Evolutionary conservation across 1,284 basidiomycete species (phyloP).

Genomic region (Agaricales sp.): DNA sequence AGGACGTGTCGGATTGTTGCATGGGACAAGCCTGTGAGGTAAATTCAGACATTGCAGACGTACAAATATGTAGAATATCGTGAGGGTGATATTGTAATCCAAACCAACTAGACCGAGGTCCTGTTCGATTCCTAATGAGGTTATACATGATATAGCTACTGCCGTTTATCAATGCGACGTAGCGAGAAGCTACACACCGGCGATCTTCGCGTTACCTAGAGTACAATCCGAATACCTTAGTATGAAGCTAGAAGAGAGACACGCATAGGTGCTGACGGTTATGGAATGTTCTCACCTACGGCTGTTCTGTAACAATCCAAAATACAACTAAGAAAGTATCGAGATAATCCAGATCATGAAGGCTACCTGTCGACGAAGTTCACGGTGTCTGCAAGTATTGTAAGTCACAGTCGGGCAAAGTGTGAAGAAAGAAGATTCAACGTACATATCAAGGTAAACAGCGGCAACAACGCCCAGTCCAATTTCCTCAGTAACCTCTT

Average conservation of each 20-base stretch:
- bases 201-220: conserved; percentile 31
- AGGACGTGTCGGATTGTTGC: not conserved
- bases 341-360: not conserved
- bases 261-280: not conserved
- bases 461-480: conserved; percentile 24
- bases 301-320: conserved; percentile 14
- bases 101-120: conserved; percentile 28
- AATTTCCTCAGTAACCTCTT: conserved; percentile 25
- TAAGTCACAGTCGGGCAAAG: no score
- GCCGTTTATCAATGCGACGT: not conserved
- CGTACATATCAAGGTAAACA: conserved; percentile 32
- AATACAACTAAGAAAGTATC: not conserved
- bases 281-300: conserved; percentile 12
- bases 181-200: conserved; percentile 17
- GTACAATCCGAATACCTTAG: no score
- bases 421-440: no score
- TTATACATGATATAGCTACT: conserved; percentile 10
- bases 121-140: conserved; percentile 31
- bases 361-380: conserved; percentile 30
- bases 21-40: no score
- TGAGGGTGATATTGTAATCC: conserved; percentile 32
- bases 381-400: conserved; percentile 24
- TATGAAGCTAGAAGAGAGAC: not conserved
- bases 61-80: conserved; percentile 29
- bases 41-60: conserved; percentile 11